Conservation (phyloP, 805 yeast genomes). For the Schwanniomyces yamadae region DNA sequence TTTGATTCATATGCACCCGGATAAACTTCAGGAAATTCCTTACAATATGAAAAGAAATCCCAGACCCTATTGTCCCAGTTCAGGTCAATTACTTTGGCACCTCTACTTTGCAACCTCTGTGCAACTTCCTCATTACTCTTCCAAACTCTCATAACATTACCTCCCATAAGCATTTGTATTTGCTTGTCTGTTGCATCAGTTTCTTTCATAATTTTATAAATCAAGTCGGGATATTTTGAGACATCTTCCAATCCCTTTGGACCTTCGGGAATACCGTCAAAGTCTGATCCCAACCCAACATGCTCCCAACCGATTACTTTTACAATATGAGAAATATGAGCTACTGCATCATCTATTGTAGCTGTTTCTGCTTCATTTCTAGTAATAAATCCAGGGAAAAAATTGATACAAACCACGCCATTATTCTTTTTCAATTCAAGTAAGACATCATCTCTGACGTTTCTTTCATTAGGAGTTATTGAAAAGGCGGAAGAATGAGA, state of each 20-base stretch:
- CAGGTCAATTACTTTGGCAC: slow-evolving; percentile 27
- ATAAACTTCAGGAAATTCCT: slow-evolving; percentile 37
- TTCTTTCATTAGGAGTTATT: slow-evolving; percentile 40
- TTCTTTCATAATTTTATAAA: slow-evolving; percentile 26
- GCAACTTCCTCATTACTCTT: slow-evolving; percentile 31
- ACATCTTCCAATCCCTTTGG: slow-evolving; percentile 56
- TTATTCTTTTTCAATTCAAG: slow-evolving; percentile 35
- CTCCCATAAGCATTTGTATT: slow-evolving; percentile 44
- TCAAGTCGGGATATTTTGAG: slow-evolving; percentile 52
- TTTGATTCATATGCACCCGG: slow-evolving; percentile 23
- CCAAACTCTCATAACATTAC: slow-evolving; percentile 50
- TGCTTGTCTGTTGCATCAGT: slow-evolving; percentile 46
- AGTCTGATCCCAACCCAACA: slow-evolving; percentile 52
- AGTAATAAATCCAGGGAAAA: slow-evolving; percentile 41
- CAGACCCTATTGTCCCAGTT: slow-evolving; percentile 45
- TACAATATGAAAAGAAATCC: slow-evolving; percentile 35
- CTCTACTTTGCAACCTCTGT: slow-evolving; percentile 18
- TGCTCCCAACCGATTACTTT: slow-evolving; percentile 50
- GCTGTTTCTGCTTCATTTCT: slow-evolving; percentile 17
- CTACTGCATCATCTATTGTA: slow-evolving; percentile 48
- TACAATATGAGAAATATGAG: slow-evolving; percentile 44
- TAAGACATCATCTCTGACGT: slow-evolving; percentile 25
- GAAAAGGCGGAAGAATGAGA: slow-evolving; percentile 48
- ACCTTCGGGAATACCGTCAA: slow-evolving; percentile 50
- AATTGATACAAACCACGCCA: slow-evolving; percentile 50